Evolutionary conservation across 2,329 filamentous ascomycete genomes (phyloP), one percentile per base, ranked within the genome.

Genomic region (Monosporascus sp.): DNA sequence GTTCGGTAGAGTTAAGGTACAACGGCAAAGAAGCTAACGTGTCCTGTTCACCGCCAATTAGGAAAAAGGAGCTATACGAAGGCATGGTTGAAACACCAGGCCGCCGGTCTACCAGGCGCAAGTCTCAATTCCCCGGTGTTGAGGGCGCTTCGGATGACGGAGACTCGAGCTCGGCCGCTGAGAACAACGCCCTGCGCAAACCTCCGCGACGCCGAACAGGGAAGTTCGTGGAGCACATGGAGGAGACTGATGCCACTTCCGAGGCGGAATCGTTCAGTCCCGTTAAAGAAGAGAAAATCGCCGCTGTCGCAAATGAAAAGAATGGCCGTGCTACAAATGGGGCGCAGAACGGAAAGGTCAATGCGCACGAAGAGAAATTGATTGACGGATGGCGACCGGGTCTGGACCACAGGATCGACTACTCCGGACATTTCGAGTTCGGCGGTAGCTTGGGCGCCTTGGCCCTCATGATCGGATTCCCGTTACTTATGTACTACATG

Each of bases 401-500:
- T 46, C 75, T 77, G 62, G 82, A 87, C 62, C 81, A 79, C 63
- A 85, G 79, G 69, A 61, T 87, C 53, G 84, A 88, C 71, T 75
- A 79, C 64, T 84, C 82, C 2, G 82, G 80, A 58, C 75, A 81
- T 58, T 81, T 83, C 61, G 95, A 99, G 68, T 99, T 97, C 67
- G 93, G 93, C 58, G 94, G 94, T 54, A 85, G 89, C 3, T 68
- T 80, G n/a, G 93, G 94, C 52, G 87, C 92, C 43, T 73, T 81
- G 17, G 76, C 82, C 60, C 91, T 97, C 83, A 97, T 97, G 90
- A 80, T 91, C 57, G 84, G 88, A 46, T 99, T 97, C 72, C 94
- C 94, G n/a, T 57, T 86, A 38, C 81, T 99, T 63, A 97, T 97
- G 93, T 97, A 90, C 81, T 97, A 97, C 75, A 96, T 99, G 92